Base-by-base conservation (phyloP, 495 filamentous ascomycete genomes). In the Opeltia flavorubescens region DNA sequence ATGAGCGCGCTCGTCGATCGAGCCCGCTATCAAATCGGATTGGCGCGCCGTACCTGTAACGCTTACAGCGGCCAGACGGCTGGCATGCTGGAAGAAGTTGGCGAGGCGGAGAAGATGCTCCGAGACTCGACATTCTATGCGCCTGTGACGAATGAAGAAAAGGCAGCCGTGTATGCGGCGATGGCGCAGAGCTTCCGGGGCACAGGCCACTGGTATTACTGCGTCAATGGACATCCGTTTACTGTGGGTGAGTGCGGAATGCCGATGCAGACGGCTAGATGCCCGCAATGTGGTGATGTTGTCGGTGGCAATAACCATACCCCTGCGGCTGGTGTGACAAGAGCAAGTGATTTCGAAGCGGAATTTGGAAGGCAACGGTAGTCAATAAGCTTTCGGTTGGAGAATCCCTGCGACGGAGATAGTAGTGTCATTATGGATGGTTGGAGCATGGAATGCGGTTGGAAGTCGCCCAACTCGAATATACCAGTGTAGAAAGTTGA, bases 181-280 rank as follows among this genome's bases (percentile, higher is more conserved):
- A 80, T 80, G 75, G 48, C 64, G 4, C 47, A 41, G 0, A 68
- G 69, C 44, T 77, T 78, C 26, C 49, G 29, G 1, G 67, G 70
- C 2, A 80, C 69, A 4, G 78, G 79, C 0, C 77, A 83, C 57
- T 84, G 77, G 81, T 86, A 84, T 59, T 67, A 67, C 13, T 85
- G 80, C 49, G 59, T 44, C 33, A 84, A 85, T 60, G 71, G 74
- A 0, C 76, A 86, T 61, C 77, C 81, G 2, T 86, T 87, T 52
- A 80, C 81, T 0, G 64, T 85, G 30, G 81, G 83, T 0, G 75
- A 86, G 50, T 89, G 83, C 58, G 84, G 82, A 8, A 75, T 74
- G 66, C 75, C 83, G 0, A 80, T 82, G 71, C 47, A 86, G 59
- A 44, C 50, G 43, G 66, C 80, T 2, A 50, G 53, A 23, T 89